Conservation (phyloP, 208 protist species). For the Wallacemonas sp. region DNA sequence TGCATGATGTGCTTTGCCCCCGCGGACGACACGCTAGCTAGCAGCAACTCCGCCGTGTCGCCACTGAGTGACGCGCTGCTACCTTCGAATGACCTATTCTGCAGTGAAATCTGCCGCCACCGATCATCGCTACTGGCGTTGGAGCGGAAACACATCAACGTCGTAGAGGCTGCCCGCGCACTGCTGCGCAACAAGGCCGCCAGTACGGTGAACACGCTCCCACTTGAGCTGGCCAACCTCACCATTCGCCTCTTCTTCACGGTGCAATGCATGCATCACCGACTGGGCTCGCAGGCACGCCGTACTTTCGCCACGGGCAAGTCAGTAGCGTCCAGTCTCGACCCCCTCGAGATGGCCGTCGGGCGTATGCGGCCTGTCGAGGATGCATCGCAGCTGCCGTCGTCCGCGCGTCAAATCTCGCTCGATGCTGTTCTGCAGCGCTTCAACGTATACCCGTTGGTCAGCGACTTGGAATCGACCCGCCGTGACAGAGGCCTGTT, state of each 20-base stretch:
- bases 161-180: conserved; percentile 38
- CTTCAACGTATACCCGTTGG: conserved; percentile 31
- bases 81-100: conserved; percentile 10
- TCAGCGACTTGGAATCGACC: background rate
- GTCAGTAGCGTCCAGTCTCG: background rate
- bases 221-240: conserved; percentile 65
- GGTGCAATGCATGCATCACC: conserved; percentile 56
- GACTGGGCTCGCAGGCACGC: conserved; percentile 36
- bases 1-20: conserved; percentile 60
- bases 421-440: conserved; percentile 35
- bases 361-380: background rate
- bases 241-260: conserved; percentile 77
- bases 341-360: conserved; percentile 4
- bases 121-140: conserved; percentile 42
- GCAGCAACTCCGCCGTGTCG: background rate
- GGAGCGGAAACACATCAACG: conserved; percentile 37
- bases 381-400: background rate
- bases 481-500: conserved; percentile 7
- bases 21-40: conserved; percentile 6
- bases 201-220: conserved; percentile 31
- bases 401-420: conserved; percentile 25
- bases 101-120: conserved; percentile 38
- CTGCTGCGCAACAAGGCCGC: conserved; percentile 43
- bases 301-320: conserved; percentile 6
- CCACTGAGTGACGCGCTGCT: background rate